Conservation (phyloP, 2,329 filamentous ascomycete species). For the Endoconidiophora laricicola region DNA sequence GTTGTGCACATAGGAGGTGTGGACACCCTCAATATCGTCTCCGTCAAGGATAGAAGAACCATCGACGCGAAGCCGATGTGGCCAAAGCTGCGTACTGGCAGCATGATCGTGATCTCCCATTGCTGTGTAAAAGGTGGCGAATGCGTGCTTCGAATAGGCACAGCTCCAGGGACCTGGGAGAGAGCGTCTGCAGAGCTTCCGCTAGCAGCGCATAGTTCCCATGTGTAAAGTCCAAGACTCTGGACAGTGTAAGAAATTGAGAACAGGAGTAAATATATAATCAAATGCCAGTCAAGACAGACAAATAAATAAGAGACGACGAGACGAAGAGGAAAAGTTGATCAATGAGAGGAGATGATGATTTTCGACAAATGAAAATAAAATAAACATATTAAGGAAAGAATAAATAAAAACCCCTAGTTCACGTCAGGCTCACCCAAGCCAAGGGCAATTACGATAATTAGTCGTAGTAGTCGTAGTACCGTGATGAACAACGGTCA, state of each 20-base stretch:
- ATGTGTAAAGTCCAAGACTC: background rate
- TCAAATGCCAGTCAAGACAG: background rate
- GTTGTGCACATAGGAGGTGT: too few relatives aligned
- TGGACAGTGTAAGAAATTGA: background rate
- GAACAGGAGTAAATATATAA: background rate
- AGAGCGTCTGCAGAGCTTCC: background rate
- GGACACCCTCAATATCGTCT: too few relatives aligned
- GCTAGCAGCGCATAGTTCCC: conserved; percentile 1
- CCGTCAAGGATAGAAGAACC: too few relatives aligned
- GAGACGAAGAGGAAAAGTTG: too few relatives aligned
- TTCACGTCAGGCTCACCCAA: too few relatives aligned
- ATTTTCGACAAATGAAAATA: background rate
- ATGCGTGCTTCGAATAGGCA: background rate
- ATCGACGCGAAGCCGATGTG: too few relatives aligned
- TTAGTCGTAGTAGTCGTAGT: too few relatives aligned
- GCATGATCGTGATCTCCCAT: conserved; percentile 2
- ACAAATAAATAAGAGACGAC: background rate
- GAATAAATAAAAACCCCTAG: background rate
- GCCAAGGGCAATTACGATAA: too few relatives aligned
- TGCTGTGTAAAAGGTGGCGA: background rate
- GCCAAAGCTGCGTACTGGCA: background rate
- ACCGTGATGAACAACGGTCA: too few relatives aligned
- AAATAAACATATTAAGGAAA: background rate
- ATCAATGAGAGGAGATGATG: background rate
- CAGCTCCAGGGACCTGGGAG: conserved; percentile 1